Percentiles rank a stretch among this genome's conserved stretches.
Evolutionary conservation across 2,329 filamentous ascomycete genomes (phyloP).

Genomic region (Fusarium xyrophilum): DNA sequence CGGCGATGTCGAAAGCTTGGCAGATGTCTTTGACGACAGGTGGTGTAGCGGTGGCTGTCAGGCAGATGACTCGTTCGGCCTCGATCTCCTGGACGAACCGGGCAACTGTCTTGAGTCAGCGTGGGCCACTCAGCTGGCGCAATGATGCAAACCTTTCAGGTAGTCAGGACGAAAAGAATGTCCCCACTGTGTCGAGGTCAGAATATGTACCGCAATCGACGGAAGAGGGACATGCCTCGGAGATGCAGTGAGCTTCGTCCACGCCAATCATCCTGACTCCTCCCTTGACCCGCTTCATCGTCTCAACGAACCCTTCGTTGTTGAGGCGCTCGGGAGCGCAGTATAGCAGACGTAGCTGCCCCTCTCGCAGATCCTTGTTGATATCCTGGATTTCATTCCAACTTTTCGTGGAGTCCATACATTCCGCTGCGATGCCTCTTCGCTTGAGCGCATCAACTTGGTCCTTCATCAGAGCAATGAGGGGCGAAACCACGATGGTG

Average conservation of each 20-base stretch:
- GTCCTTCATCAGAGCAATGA: constrained; percentile 67
- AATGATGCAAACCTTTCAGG: constrained; percentile 51
- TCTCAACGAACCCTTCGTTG: constrained; percentile 65
- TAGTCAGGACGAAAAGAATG: constrained; percentile 60
- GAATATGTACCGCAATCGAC: accelerated
- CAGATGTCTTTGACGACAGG: constrained; percentile 63
- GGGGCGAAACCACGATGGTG: constrained; percentile 62
- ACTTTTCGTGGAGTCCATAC: constrained; percentile 63
- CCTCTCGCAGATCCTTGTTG: constrained; percentile 50
- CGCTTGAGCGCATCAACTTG: constrained; percentile 62
- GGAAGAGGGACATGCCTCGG: constrained; percentile 37
- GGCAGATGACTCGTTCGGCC: constrained; percentile 65
- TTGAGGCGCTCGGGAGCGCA: constrained; percentile 67
- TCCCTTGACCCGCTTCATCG: constrained; percentile 60
- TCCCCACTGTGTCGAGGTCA: constrained; percentile 49
- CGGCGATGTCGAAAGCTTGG: constrained; percentile 56
- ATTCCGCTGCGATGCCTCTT: constrained; percentile 59
- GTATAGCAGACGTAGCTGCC: constrained; percentile 61
- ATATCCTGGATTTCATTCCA: constrained; percentile 53
- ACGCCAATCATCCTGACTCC: constrained; percentile 64
- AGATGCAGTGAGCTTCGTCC: constrained; percentile 66
- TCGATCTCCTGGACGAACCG: constrained; percentile 62
- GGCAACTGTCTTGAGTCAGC: constrained; percentile 49
- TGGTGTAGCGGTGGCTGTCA: constrained; percentile 66
- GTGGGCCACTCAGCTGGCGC: neutral